phyloP scores from a whole-genome alignment of 495 filamentous ascomycete genomes.

The Penicillium egyptiacum region DNA sequence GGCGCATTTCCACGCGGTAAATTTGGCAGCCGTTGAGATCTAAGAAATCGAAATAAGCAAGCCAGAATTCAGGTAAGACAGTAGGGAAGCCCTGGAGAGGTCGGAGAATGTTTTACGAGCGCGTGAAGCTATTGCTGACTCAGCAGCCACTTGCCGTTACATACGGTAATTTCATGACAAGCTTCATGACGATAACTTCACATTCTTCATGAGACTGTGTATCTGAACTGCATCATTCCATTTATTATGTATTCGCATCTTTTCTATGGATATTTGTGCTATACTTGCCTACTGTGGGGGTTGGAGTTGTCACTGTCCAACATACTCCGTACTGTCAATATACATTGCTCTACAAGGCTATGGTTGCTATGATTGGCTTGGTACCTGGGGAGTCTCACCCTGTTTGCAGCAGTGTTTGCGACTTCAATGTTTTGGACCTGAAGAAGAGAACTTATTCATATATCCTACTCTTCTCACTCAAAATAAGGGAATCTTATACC shows the following conservation, averaged over 20 bases:
- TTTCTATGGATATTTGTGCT: background rate
- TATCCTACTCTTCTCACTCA: background rate
- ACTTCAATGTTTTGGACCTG: background rate
- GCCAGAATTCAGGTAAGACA: conserved; percentile 1
- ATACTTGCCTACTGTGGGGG: background rate
- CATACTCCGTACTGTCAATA: background rate
- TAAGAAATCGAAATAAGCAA: background rate
- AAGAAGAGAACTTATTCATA: background rate
- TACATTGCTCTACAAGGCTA: background rate
- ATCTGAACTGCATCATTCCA: background rate
- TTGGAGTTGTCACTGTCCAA: background rate
- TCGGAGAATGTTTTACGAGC: conserved; percentile 16
- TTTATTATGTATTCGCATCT: background rate
- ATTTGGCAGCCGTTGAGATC: background rate
- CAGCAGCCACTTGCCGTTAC: conserved; percentile 7
- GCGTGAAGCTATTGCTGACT: conserved; percentile 14
- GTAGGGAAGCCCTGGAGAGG: conserved; percentile 8
- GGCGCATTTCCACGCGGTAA: conserved; percentile 13
- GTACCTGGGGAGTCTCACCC: background rate
- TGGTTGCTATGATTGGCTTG: background rate
- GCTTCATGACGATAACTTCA: background rate
- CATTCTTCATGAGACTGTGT: background rate
- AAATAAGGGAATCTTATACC: background rate
- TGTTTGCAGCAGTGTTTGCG: background rate
- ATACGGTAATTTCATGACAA: conserved; percentile 8